Evolutionary conservation across 1,284 basidiomycete species (phyloP), one percentile per base, ranked within the genome.

Genomic region (Ceratobasidium sp.): DNA sequence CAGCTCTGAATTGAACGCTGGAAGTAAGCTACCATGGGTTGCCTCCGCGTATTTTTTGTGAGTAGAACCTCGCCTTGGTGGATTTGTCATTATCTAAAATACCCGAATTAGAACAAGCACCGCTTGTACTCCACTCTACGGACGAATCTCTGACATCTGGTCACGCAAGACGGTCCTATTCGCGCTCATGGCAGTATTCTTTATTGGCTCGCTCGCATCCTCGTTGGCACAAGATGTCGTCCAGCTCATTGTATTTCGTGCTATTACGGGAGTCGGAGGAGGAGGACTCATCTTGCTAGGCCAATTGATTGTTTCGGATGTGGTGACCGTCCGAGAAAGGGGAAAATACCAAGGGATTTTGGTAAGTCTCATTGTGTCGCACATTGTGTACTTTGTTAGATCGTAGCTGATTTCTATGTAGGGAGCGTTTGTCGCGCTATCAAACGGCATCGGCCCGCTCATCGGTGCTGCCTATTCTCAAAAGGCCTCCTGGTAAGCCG

Each of bases 201-300:
- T 83, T 56, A 81, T 86, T 64, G 76, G 81, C 77, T 57, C 81
- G 75, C 76, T 81, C 22, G 41, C 78, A 36, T 80, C 78, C 29
- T 78, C 78, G 0, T 24, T 80, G 19, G 76, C 79, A 0, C 78
- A 83, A 77, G 81, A 78, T 0, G 84, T 87, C 82, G 81, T 84
- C 3, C 84, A 85, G 76, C 81, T 87, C 47, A 86, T 87, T 78
- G 79, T 85, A 14, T 86, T 86, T 69, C 82, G 86, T 9, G 81
- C 80, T 0, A n/a, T 84, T 22, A 77, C 81, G 17, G 83, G 83
- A 15, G 75, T 79, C 1, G 81, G 81, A 41, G 82, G 82, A 7
- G 82, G 82, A 6, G 82, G 81, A 0, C 73, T 83, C 5, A 75
- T 81, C 8, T 79, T 81, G 1, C 74, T 82, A 14, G 79, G 80